phyloP scores from a whole-genome alignment of 495 filamentous ascomycete species.

The Penicillium lividum region DNA sequence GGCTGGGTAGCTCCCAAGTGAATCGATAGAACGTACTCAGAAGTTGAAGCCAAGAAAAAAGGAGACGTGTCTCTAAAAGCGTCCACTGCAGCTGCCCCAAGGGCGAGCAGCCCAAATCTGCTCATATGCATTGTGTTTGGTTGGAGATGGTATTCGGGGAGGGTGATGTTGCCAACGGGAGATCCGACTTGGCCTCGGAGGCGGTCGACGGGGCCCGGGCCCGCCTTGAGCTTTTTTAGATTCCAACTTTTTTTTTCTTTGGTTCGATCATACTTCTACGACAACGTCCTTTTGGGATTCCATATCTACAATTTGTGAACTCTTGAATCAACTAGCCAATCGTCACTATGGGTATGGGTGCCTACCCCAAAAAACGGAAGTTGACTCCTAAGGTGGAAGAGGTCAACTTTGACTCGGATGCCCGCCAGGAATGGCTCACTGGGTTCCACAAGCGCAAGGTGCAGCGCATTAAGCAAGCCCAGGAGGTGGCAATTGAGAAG shows the following conservation, averaged over 20 bases:
- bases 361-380: slow-evolving; percentile 63
- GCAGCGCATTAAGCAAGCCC: slow-evolving; percentile 76
- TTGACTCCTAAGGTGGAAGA: slow-evolving; percentile 62
- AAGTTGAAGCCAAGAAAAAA: slow-evolving; percentile 80
- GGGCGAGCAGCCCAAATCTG: slow-evolving; percentile 59
- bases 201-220: slow-evolving; percentile 30
- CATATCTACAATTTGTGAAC: neutral
- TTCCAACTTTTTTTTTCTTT: slow-evolving; percentile 27
- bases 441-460: slow-evolving; percentile 96
- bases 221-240: slow-evolving; percentile 29
- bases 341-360: slow-evolving; percentile 32
- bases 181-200: slow-evolving; percentile 33
- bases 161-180: slow-evolving; percentile 32
- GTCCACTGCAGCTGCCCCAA: slow-evolving; percentile 57
- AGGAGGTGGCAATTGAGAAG: slow-evolving; percentile 70
- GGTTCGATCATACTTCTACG: slow-evolving; percentile 9
- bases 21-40: slow-evolving; percentile 58
- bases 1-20: slow-evolving; percentile 12
- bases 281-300: neutral
- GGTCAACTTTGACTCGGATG: slow-evolving; percentile 77
- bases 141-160: slow-evolving; percentile 18
- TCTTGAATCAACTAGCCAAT: neutral
- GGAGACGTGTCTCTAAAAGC: slow-evolving; percentile 86
- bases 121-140: slow-evolving; percentile 60
- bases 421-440: slow-evolving; percentile 82